phyloP scores from a whole-genome alignment of 192 early-diverging fungal genomes.

The Coemansia sp. region DNA sequence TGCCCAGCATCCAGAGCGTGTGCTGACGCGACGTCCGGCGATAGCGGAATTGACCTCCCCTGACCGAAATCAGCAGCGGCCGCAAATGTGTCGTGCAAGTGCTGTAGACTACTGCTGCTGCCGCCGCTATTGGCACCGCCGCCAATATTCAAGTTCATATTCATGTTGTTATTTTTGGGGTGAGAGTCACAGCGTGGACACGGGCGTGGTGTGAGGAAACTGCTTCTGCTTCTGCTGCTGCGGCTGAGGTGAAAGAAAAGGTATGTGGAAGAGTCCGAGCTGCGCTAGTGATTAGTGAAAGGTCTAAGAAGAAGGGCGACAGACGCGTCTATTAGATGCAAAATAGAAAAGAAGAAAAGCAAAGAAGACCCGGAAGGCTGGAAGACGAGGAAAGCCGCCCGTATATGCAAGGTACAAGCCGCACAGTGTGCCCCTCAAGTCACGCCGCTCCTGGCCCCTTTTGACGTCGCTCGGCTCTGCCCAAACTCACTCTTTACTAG shows the following conservation, averaged over 20 bases:
- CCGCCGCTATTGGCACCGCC: constrained; percentile 14
- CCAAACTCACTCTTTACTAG: neutral
- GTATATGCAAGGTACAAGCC: constrained; percentile 1
- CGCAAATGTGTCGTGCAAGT: constrained; percentile 46
- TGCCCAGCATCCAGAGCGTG: constrained; percentile 35
- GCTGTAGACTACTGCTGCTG: constrained; percentile 42
- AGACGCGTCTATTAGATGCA: constrained; percentile 13
- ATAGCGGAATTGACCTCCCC: constrained; percentile 43
- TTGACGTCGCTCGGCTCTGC: neutral
- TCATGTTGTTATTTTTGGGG: constrained; percentile 13
- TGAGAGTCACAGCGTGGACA: neutral
- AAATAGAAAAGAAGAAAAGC: constrained; percentile 6
- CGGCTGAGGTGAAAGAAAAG: neutral
- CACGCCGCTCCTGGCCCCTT: neutral
- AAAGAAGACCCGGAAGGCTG: constrained; percentile 7
- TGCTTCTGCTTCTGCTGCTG: neutral
- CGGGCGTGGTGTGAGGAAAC: neutral
- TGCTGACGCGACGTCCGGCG: constrained; percentile 41
- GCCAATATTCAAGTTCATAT: constrained; percentile 30
- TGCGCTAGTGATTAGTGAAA: neutral
- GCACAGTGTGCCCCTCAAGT: constrained; percentile 9
- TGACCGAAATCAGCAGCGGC: constrained; percentile 28
- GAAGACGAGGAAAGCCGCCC: constrained; percentile 3
- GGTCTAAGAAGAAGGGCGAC: constrained; percentile 5
- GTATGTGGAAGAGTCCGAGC: neutral